Base-by-base conservation (phyloP, 345 rosid genomes). In the Capsella bursapastoris region DNA sequence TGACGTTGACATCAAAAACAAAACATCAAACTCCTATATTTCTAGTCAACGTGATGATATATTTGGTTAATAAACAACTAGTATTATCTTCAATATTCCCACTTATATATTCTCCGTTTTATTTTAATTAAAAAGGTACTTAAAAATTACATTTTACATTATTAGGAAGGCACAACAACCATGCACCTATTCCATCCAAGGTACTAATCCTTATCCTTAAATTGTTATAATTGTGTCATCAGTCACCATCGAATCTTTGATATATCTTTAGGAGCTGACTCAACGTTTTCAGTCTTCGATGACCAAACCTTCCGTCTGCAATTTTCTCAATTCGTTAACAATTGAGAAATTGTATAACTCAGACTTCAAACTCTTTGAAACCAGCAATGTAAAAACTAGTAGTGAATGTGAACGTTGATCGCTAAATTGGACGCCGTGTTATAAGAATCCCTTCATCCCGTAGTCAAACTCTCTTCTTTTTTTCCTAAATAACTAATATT, bases 201-300 rank as follows among this genome's bases (percentile, higher is more conserved):
- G 3, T 45, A 45, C 0, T 14, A 14, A 45, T 45, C 57, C 76
- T 78, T 7, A 1, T 68, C 31, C 65, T 80, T 44, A 71, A 73
- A 68, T 67, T 68, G 34, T 77, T 18, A 29, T 77, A 1, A 77
- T 0, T 38, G 11, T 38, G 41, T 38, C 77, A 31, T 12, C 47
- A 1, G 71, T 43, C 12, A 70, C 72, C 45, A 4, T 77, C 4
- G 80, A 41, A 41, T 2, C 59, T 2, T 1, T 31, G 28, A 78
- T 52, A 2, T 16, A 22, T 22, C 25, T 28, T 22, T 38, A 12
- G 16, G 16, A 18, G 67, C 25, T 63, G 38, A 63, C 40, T 3
- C 25, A 45, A 63, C 52, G 52, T 44, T 44, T 22, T 18, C 13
- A 38, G 52, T 61, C 1, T 44, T 29, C 7, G 57, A 49, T 66